Conservation (phyloP, 345 rosid genomes). For the Rhizophora mangle region DNA sequence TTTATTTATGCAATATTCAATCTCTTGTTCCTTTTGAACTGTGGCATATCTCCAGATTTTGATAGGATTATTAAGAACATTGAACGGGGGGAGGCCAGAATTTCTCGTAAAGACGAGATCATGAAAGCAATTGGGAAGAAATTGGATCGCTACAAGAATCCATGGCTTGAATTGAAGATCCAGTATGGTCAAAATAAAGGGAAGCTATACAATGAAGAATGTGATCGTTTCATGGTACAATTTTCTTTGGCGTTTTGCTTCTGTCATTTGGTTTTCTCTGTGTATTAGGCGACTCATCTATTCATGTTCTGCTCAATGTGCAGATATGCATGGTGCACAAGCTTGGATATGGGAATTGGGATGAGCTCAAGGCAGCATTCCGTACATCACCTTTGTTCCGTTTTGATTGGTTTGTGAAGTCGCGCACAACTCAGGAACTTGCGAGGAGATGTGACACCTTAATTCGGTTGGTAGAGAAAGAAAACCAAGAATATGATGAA, state of each 20-base stretch:
- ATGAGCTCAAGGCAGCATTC: slow-evolving; percentile 88
- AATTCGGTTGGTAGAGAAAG: slow-evolving; percentile 93
- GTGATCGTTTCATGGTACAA: slow-evolving; percentile 87
- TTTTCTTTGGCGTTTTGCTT: background rate
- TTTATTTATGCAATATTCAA: background rate
- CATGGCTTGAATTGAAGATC: slow-evolving; percentile 96
- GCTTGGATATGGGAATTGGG: slow-evolving; percentile 99
- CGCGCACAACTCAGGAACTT: slow-evolving; percentile 89
- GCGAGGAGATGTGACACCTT: slow-evolving; percentile 96
- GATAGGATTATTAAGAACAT: slow-evolving; percentile 96
- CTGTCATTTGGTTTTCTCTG: background rate
- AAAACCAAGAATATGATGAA: slow-evolving; percentile 93
- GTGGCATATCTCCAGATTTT: slow-evolving; percentile 48
- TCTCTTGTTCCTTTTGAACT: background rate
- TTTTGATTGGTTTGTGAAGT: slow-evolving; percentile 98
- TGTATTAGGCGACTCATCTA: background rate
- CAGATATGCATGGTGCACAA: slow-evolving; percentile 99
- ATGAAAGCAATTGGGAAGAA: slow-evolving; percentile 99
- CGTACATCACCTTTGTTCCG: slow-evolving; percentile 77
- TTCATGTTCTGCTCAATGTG: slow-evolving; percentile 7
- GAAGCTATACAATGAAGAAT: slow-evolving; percentile 94
- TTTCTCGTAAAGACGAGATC: slow-evolving; percentile 93
- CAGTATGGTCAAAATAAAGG: slow-evolving; percentile 99
- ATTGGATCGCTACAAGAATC: slow-evolving; percentile 94
- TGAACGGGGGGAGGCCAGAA: slow-evolving; percentile 95